Evolutionary conservation across 495 filamentous ascomycete genomes (phyloP), one percentile per base, ranked within the genome.

Genomic region (Coniosporium apollinis): DNA sequence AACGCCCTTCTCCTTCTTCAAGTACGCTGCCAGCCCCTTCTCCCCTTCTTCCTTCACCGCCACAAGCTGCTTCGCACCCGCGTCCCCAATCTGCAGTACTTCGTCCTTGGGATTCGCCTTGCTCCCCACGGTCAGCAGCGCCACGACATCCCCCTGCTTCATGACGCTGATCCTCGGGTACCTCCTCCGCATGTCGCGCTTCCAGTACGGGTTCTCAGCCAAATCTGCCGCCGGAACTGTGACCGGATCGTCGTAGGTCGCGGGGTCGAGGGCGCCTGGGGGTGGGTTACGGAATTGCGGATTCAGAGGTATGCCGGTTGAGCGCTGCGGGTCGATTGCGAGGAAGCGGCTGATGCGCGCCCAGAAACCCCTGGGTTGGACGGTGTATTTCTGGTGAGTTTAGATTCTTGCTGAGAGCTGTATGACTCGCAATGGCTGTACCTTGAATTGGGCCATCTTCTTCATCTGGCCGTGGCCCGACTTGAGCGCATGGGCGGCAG

Each of bases 201-300:
- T 91, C 82, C 84, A 97, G 71, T 97, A 97, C 25, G 89, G 72
- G 59, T 97, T 97, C 51, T 92, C 89, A 47, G 89, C 89, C 43
- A 97, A 73, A 57, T 99, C 89, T 37, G 73, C 85, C 2, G 89
- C 82, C n/a, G 91, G 89, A 0, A 80, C 22, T 9, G 87, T 94
- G 32, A 91, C 81, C 11, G 85, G 85, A 51, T 96, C 91, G 54
- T 82, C 74, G 60, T 94, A 97, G 19, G 56, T 53, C 16, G 68
- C 51, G 18, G 91, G 85, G 46, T 82, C 76, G 51, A 76, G 63
- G 42, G 69, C 65, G 43, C 83, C 89, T 5, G 91, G 91, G 0
- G 85, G 61, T 24, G 89, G 87, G 55, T 82, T 77, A 39, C 91
- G 86, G 67, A 69, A 94, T 61, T 87, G 78, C 16, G 85, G 74